Conservation (phyloP, 495 filamentous ascomycete species). For the Neurospora sp. region DNA sequence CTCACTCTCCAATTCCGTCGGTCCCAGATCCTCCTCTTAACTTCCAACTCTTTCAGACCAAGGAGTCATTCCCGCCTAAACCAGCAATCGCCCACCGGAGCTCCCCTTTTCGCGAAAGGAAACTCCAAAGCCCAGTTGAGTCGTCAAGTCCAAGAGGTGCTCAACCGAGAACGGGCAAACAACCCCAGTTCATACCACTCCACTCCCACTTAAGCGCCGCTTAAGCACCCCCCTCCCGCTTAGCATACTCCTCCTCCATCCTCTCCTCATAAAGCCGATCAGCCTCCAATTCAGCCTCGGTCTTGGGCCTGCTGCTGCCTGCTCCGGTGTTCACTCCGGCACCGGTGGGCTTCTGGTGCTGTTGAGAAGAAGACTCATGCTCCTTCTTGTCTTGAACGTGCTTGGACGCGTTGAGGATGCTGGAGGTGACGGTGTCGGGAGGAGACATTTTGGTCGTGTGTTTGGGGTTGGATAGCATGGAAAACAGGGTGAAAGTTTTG, state of each 20-base stretch:
- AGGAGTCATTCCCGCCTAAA: background rate
- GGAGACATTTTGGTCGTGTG: background rate
- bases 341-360: constrained; percentile 12
- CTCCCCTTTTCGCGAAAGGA: background rate
- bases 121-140: background rate
- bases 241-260: constrained; percentile 75
- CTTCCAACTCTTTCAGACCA: background rate
- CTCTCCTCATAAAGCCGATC: constrained; percentile 56
- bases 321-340: constrained; percentile 32
- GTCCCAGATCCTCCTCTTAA: background rate
- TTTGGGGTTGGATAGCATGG: background rate
- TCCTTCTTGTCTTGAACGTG: background rate
- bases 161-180: background rate
- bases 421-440: background rate
- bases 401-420: background rate
- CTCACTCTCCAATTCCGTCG: background rate
- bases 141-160: background rate
- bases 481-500: background rate
- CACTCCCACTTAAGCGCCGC: too few species aligned
- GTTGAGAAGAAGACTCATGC: background rate
- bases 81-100: background rate
- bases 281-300: constrained; percentile 38
- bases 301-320: constrained; percentile 27
- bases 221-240: constrained; percentile 60
- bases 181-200: background rate